These are phyloP conservation scores for Rhipidocladum racemiflorum DNA, from an alignment of 176 grass and related monocot genomes.

Conservation along the genomic window DNA sequence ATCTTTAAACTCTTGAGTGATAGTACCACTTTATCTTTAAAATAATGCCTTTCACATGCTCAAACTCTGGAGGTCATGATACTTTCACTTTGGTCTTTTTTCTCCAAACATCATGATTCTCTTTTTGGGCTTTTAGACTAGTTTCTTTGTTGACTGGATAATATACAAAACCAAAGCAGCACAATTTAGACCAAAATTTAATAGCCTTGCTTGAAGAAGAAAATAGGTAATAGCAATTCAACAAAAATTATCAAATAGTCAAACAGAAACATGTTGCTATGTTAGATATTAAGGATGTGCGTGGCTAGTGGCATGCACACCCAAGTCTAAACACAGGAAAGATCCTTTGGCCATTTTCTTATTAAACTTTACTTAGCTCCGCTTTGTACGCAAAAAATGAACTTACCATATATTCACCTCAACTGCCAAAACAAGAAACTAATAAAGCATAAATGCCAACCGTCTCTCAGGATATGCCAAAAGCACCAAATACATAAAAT, in stretches of 20 bases:
- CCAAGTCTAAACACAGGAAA: conserved; percentile 21
- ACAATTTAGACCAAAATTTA: conserved; percentile 52
- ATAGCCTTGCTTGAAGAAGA: conserved; percentile 27
- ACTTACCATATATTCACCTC: background rate
- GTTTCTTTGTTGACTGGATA: conserved; percentile 82
- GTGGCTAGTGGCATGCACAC: conserved; percentile 15
- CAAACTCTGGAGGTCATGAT: conserved; percentile 52
- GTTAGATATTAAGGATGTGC: conserved; percentile 9
- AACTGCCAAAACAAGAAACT: background rate
- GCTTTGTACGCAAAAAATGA: conserved; percentile 20
- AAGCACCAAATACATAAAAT: background rate
- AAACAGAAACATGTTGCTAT: conserved; percentile 14
- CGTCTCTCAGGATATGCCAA: background rate
- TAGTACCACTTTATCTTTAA: conserved; percentile 53
- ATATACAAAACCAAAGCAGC: conserved; percentile 58
- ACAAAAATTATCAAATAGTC: conserved; percentile 24
- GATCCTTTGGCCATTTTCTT: conserved; percentile 24
- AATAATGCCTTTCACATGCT: conserved; percentile 52
- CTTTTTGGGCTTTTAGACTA: conserved; percentile 68
- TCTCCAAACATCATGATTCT: conserved; percentile 63
- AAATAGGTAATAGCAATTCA: conserved; percentile 29
- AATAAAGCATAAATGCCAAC: background rate
- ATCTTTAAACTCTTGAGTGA: conserved; percentile 48
- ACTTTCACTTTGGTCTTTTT: conserved; percentile 60
- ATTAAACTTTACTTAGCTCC: conserved; percentile 20